A percentile compares a stretch with the other conserved stretches of the same genome.
phyloP scores from a whole-genome alignment of 805 yeast species.

The Monosporozyma siamensis region DNA sequence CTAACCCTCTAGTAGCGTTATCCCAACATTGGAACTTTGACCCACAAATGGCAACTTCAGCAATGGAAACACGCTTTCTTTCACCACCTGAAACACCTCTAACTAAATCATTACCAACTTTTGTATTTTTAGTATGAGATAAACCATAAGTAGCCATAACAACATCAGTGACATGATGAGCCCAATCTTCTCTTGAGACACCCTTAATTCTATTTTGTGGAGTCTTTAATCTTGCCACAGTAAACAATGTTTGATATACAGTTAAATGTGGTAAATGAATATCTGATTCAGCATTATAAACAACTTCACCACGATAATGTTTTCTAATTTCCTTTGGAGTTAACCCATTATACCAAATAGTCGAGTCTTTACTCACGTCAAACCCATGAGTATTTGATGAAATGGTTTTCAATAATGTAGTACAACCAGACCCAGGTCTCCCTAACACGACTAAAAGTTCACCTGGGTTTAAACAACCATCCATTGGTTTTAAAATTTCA shows the following conservation, averaged over 20 bases:
- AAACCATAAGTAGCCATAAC: slow-evolving; percentile 51
- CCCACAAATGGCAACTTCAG: slow-evolving; percentile 61
- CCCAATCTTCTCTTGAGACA: slow-evolving; percentile 45
- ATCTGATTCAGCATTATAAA: slow-evolving; percentile 62
- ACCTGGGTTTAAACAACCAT: slow-evolving; percentile 52
- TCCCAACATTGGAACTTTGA: slow-evolving; percentile 65
- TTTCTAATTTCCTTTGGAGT: slow-evolving; percentile 39
- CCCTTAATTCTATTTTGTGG: slow-evolving; percentile 55
- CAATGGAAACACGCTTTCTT: slow-evolving; percentile 74
- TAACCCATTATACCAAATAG: slow-evolving; percentile 47
- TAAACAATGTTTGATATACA: slow-evolving; percentile 55
- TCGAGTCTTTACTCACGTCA: slow-evolving; percentile 37
- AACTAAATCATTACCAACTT: slow-evolving; percentile 52
- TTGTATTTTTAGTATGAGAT: slow-evolving; percentile 48
- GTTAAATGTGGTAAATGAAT: slow-evolving; percentile 59
- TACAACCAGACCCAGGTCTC: slow-evolving; percentile 73
- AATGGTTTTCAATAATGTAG: slow-evolving; percentile 54
- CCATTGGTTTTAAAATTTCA: slow-evolving; percentile 56
- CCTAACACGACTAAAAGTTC: slow-evolving; percentile 63
- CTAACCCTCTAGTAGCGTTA: slow-evolving; percentile 80
- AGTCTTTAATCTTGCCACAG: slow-evolving; percentile 53
- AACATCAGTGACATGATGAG: slow-evolving; percentile 45
- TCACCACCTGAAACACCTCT: slow-evolving; percentile 83
- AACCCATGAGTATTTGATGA: slow-evolving; percentile 54
- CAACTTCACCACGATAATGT: slow-evolving; percentile 58